Evolutionary conservation across 2,329 filamentous ascomycete species (phyloP).

Genomic region (Teratosphaeria viscida): DNA sequence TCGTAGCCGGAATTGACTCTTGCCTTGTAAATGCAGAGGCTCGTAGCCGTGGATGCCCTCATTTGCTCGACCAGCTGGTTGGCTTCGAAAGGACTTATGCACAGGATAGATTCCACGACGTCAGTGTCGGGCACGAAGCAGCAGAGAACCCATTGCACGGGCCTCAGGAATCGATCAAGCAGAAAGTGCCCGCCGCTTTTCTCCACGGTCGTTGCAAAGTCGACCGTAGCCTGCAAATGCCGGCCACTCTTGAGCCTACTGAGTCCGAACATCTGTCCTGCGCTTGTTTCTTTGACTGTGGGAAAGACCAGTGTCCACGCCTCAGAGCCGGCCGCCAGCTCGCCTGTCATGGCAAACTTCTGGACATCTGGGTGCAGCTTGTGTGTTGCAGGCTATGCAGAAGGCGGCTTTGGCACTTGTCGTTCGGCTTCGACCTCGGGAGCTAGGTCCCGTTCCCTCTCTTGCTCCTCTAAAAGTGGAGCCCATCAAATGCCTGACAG

Average conservation of each 20-base stretch:
- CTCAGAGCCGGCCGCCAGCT: conserved; percentile 12
- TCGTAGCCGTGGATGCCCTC: conserved; percentile 5
- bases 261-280: neutral
- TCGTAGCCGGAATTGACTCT: conserved; percentile 30
- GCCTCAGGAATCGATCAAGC: conserved; percentile 41
- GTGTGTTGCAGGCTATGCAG: conserved; percentile 33
- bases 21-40: conserved; percentile 42
- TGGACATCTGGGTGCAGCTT: conserved; percentile 34
- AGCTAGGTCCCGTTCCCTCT: conserved; percentile 47
- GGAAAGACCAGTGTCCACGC: conserved; percentile 39
- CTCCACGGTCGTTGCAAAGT: conserved; percentile 21
- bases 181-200: neutral
- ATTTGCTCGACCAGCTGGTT: conserved; percentile 40
- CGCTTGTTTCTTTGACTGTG: conserved; percentile 29
- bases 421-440: conserved; percentile 54
- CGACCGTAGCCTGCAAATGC: conserved; percentile 43
- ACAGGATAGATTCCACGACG: conserved; percentile 28
- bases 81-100: conserved; percentile 54
- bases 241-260: neutral
- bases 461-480: conserved; percentile 52
- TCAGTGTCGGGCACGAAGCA: conserved; percentile 17
- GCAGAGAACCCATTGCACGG: conserved; percentile 45
- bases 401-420: conserved; percentile 39
- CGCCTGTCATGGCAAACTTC: conserved; percentile 31
- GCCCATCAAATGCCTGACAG: conserved; percentile 12